Evolutionary conservation across 805 yeast genomes (phyloP), one percentile per base, ranked within the genome.

Genomic region (Lachancea thermotolerans): DNA sequence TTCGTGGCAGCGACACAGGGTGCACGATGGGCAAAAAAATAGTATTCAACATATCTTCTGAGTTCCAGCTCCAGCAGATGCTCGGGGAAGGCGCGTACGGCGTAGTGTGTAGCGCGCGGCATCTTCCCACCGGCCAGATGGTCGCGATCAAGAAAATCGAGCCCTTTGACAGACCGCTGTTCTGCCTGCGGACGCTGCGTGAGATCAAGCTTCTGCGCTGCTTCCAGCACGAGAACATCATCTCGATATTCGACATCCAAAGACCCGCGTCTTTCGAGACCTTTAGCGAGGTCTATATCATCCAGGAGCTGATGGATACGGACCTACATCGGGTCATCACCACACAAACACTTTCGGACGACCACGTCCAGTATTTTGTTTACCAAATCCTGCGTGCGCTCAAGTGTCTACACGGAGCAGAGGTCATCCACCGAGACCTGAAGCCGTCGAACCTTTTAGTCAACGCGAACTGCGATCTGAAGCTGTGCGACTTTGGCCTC

Each of bases 71-170:
- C 39, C 72, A 82, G 42, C 88, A 86, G 53, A 77, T 91, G 12
- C 81, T 91, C 1, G 98, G 98, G 8, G 95, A 89, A 65, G 98
- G 98, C 15, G 97, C 98, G 0, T 91, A 91, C 60, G 98, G 98
- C 5, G 80, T 90, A 10, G 98, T 91, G 10, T 81, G 96, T 64
- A 79, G 91, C 10, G 97, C 97, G 0, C 67, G 81, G 10, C 96
- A 91, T 65, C 77, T 78, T 57, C 95, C 96, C 5, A 77, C 93
- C 1, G 82, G 83, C 44, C 90, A 84, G 54, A 79, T 79, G 51
- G 97, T 91, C n/a, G 98, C 98, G 35, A 89, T 91, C 58, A 91
- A 91, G 66, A 91, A 90, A 67, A 88, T 91, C 52, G 85, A 84
- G 59, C 97, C 97, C 10, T 91, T 91, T 60, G 95, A 84, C 55